Evolutionary conservation across 75 land plant genomes (phyloP), one percentile per base, ranked within the genome.

Genomic region (Adiantum capillusveneris): DNA sequence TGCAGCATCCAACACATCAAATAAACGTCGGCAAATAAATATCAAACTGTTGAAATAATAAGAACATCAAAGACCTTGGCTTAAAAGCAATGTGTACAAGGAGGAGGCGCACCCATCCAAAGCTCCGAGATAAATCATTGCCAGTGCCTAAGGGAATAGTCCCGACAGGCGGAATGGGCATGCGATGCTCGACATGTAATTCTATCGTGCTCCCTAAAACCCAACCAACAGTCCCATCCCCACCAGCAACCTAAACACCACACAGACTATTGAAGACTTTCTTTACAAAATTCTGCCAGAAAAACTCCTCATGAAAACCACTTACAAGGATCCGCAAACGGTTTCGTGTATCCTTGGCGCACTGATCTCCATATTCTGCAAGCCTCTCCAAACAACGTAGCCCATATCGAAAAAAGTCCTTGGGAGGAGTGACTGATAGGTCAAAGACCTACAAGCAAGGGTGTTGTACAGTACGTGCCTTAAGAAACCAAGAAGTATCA

Each of bases 181-280:
- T 39, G 41, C 79, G 58, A 29, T 56, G 68, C n/a, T 80, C 65
- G 21, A 30, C 49, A 43, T 57, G 28, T 48, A 90, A 79, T 28
- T 82, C 78, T 39, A 56, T 73, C 36, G 90, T 61, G 67, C 86
- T 63, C 29, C 88, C 87, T 13, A 95, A 72, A 3, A 90, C 75
- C 99, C 99, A 95, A 31, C 99, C 99, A 16, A 90, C 99, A 25
- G 99, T 82, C 28, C 99, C 99, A 81, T 95, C 99, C 62, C 99
- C 99, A 44, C 99, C 99, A 60, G 99, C 99, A 64, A 87, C 99
- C 99, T 95, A 46, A 17, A 46, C 18, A 46, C 5, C 50, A 46
- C 17, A 46, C 17, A 17, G 12, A 46, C 6, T 18, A 3, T 55
- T 18, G 37, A 34, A 34, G 9, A 3, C 37, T 55, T 3, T 28